Conservation (phyloP, 306 rosid species). For the Trichosanthes cucumerina region DNA sequence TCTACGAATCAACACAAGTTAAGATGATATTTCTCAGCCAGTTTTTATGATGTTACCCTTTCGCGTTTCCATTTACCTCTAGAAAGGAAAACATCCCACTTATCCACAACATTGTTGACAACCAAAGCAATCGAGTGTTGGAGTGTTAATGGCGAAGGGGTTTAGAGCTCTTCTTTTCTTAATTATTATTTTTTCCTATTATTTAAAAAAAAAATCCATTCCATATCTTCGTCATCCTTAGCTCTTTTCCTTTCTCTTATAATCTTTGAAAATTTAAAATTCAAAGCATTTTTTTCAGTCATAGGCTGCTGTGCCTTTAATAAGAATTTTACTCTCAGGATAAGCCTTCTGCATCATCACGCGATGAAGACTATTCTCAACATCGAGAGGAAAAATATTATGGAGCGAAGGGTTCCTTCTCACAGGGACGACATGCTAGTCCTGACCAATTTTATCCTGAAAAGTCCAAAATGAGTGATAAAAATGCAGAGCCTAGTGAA, state of each 20-base stretch:
- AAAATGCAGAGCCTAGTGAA: constrained; percentile 78
- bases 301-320: not conserved
- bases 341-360: constrained; percentile 42
- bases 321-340: constrained; percentile 57
- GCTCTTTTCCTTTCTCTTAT: not conserved
- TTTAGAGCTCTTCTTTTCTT: not conserved
- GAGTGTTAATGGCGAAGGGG: not conserved
- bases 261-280: not conserved
- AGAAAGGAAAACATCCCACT: not conserved
- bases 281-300: not conserved
- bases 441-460: constrained; percentile 52
- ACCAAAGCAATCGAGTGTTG: not conserved
- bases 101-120: not conserved
- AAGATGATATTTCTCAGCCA: not conserved
- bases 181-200: not conserved
- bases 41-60: not conserved
- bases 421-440: constrained; percentile 33
- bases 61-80: not conserved
- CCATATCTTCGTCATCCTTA: not conserved
- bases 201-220: not conserved
- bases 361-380: constrained; percentile 49
- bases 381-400: constrained; percentile 42
- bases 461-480: constrained; percentile 55
- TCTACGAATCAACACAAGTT: not conserved
- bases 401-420: constrained; percentile 31